A percentile compares a stretch with the other conserved stretches of the same genome.
Evolutionary conservation across 805 yeast genomes (phyloP).

Genomic region (Kuraishia ogatae): DNA sequence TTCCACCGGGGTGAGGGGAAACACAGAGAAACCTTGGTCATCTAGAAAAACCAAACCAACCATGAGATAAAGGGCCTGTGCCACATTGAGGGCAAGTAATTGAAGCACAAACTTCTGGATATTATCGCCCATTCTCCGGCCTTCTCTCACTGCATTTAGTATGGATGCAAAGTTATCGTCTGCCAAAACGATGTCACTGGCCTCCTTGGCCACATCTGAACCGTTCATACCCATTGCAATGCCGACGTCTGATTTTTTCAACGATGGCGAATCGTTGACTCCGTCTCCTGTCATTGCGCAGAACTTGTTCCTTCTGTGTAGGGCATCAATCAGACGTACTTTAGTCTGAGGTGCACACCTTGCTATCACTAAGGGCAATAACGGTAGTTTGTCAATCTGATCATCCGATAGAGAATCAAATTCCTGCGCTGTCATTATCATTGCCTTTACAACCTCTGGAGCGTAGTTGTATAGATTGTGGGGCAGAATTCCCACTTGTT

Average conservation of each 20-base stretch:
- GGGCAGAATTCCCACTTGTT: conserved; percentile 72
- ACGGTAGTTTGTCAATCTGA: conserved; percentile 54
- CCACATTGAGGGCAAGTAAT: conserved; percentile 63
- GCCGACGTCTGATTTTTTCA: conserved; percentile 73
- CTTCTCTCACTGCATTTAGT: conserved; percentile 71
- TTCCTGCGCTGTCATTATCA: conserved; percentile 71
- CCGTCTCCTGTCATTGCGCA: conserved; percentile 85
- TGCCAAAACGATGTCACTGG: conserved; percentile 65
- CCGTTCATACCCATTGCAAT: conserved; percentile 81
- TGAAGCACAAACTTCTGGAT: conserved; percentile 74
- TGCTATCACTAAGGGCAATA: conserved; percentile 70
- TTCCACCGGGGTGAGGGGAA: conserved; percentile 75
- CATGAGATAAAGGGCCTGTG: conserved; percentile 59
- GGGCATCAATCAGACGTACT: conserved; percentile 74
- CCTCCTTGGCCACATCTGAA: conserved; percentile 80
- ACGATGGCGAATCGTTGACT: conserved; percentile 72
- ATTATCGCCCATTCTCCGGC: conserved; percentile 70
- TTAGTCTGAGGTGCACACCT: conserved; percentile 80
- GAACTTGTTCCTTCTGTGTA: conserved; percentile 51
- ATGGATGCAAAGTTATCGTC: conserved; percentile 79
- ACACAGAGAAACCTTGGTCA: conserved; percentile 56
- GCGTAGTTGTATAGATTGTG: conserved; percentile 47
- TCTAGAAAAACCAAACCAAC: conserved; percentile 70
- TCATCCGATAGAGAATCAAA: conserved; percentile 57
- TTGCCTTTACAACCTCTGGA: conserved; percentile 43